Percentiles rank a stretch among this genome's conserved stretches.
phyloP scores from a whole-genome alignment of 108 stramenopile species.

The Cyclotella atomus region DNA sequence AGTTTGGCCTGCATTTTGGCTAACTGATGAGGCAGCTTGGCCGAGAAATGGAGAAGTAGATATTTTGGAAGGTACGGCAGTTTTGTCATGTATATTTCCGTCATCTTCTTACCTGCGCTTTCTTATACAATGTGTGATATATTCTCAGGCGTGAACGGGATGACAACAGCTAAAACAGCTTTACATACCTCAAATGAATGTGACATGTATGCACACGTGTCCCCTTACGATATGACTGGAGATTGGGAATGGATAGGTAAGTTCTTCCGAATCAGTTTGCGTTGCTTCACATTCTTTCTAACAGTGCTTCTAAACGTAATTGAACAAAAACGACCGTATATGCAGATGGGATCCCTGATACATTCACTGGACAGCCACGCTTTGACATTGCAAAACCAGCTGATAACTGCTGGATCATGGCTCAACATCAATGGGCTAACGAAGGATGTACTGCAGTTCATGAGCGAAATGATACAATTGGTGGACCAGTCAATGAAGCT shows the following conservation, averaged over 20 bases:
- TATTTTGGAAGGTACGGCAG: constrained; percentile 45
- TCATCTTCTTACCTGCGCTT: not conserved
- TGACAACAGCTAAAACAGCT: constrained; percentile 53
- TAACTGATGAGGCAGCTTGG: constrained; percentile 52
- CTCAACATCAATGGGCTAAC: constrained; percentile 94
- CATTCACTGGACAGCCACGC: constrained; percentile 61
- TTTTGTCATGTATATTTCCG: not conserved
- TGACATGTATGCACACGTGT: constrained; percentile 82
- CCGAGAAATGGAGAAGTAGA: constrained; percentile 59
- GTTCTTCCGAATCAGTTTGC: not conserved
- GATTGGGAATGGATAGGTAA: constrained; percentile 68
- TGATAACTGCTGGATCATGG: constrained; percentile 85
- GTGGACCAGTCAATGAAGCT: constrained; percentile 77
- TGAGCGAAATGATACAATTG: constrained; percentile 66
- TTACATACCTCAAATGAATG: constrained; percentile 64
- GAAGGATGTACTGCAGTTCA: constrained; percentile 90
- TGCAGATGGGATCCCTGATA: constrained; percentile 73
- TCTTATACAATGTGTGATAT: too few relatives aligned
- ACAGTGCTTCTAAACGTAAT: not conserved
- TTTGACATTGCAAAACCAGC: constrained; percentile 62
- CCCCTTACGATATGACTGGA: constrained; percentile 72
- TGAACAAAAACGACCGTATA: constrained; percentile 13
- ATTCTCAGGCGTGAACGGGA: constrained; percentile 53
- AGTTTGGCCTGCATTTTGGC: constrained; percentile 62
- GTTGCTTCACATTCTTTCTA: not conserved